Evolutionary conservation across 352 stramenopile genomes (phyloP), one percentile per base, ranked within the genome.

Genomic region (Globisporangium carolinianum): DNA sequence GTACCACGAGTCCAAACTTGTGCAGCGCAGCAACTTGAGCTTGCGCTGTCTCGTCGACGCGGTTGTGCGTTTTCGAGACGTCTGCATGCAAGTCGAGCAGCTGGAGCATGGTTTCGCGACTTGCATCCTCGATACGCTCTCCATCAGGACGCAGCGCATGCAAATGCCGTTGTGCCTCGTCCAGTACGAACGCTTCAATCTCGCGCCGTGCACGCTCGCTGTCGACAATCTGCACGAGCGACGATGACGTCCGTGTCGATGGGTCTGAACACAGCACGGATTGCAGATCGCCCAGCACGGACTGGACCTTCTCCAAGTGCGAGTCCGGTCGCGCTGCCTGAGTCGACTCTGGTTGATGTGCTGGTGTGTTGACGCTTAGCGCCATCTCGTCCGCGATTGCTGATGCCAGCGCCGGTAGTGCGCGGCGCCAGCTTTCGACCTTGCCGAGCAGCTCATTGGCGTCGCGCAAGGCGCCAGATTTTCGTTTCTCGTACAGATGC

Each of bases 131-230:
- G 8, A 5, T 5, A 11, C 11, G 48, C 5, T 35, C 15, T 0
- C 7, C 11, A 17, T 15, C 12, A 18, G 10, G 4, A 7, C 41
- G 4, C 8, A 39, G 50, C 7, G 57, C 41, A 35, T 51, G 61
- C 47, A 82, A 69, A 14, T 73, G 72, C 2, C 70, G 63, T 42
- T 76, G 65, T 1, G 73, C 69, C 18, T 68, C 58, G 18, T 83
- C 72, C 3, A 84, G 48, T 4, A 86, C 69, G 12, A 84, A 79
- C 39, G 63, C 62, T 9, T 68, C 76, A 5, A 85, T 66, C 64
- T 85, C 78, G 6, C 78, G 78, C 48, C 78, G 55, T n/a, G 72
- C 72, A 51, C 73, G 79, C 50, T 86, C 76, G 3, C 68, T 57
- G 37, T 85, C 73, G 1, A 55, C 58, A n/a, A 79, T 38, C 8